These are phyloP conservation scores for Paramecium sexaurelia DNA, from an alignment of 73 alveolate genomes.

Conservation along the genomic window DNA sequence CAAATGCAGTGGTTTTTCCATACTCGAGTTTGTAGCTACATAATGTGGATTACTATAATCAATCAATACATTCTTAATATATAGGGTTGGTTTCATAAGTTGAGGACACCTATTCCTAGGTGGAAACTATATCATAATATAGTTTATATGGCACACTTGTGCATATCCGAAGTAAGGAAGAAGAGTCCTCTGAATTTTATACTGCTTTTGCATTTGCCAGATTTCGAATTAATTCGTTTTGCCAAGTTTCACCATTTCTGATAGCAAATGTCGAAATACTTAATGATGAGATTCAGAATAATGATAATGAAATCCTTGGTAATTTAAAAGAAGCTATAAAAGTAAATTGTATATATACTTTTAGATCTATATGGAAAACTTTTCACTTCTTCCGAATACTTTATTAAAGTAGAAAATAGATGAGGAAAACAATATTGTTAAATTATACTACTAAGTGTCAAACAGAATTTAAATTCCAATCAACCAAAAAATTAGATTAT, in stretches of 20 bases:
- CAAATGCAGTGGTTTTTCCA: background rate
- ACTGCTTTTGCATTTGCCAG: constrained; percentile 57
- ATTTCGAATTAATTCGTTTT: background rate
- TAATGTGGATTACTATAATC: background rate
- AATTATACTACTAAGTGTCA: background rate
- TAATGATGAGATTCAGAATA: background rate
- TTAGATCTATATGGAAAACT: constrained; percentile 4
- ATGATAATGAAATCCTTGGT: background rate
- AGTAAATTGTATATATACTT: background rate
- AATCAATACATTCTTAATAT: background rate
- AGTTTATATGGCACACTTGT: background rate
- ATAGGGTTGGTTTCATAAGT: background rate
- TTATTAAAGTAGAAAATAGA: background rate
- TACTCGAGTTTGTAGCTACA: constrained; percentile 7
- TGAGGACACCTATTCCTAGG: background rate
- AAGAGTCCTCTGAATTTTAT: background rate
- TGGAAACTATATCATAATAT: background rate
- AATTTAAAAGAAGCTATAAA: background rate
- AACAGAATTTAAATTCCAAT: background rate
- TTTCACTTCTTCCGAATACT: background rate
- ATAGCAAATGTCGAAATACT: constrained; percentile 27
- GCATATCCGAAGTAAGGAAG: background rate
- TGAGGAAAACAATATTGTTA: background rate
- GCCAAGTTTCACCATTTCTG: background rate
- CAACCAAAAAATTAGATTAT: background rate